These are phyloP conservation scores for Fraxinus albicans DNA, from an alignment of 305 asterid species.

Conservation along the genomic window DNA sequence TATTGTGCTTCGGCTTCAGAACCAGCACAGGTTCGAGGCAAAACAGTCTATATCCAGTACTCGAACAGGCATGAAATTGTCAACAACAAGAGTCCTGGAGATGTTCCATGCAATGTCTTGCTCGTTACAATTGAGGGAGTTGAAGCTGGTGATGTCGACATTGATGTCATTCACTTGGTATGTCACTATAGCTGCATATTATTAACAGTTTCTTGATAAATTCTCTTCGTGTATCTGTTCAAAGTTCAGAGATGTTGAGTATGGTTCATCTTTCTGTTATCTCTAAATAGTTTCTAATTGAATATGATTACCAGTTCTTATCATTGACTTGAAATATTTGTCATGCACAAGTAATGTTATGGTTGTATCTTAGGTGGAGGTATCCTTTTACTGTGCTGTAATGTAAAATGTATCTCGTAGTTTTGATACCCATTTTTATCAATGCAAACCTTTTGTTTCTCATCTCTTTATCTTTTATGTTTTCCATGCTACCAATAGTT, in stretches of 20 bases:
- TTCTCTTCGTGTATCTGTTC: neutral
- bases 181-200: conserved; percentile 9
- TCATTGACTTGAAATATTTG: neutral
- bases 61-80: conserved; percentile 86
- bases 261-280: neutral
- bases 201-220: neutral
- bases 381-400: conserved; percentile 5
- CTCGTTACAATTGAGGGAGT: conserved; percentile 82
- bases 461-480: neutral
- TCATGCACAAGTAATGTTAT: neutral
- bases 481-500: neutral
- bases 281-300: neutral
- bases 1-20: conserved; percentile 80
- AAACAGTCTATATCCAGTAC: conserved; percentile 76
- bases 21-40: conserved; percentile 80
- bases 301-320: neutral
- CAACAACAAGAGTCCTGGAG: conserved; percentile 76
- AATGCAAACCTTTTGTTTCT: neutral
- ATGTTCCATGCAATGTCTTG: conserved; percentile 81
- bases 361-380: neutral
- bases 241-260: conserved; percentile 2
- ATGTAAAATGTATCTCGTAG: neutral
- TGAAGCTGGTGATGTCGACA: conserved; percentile 84
- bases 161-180: conserved; percentile 85
- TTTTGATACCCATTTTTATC: neutral